Base-by-base conservation (phyloP, 345 rosid genomes). In the Cardamine resedifolia region DNA sequence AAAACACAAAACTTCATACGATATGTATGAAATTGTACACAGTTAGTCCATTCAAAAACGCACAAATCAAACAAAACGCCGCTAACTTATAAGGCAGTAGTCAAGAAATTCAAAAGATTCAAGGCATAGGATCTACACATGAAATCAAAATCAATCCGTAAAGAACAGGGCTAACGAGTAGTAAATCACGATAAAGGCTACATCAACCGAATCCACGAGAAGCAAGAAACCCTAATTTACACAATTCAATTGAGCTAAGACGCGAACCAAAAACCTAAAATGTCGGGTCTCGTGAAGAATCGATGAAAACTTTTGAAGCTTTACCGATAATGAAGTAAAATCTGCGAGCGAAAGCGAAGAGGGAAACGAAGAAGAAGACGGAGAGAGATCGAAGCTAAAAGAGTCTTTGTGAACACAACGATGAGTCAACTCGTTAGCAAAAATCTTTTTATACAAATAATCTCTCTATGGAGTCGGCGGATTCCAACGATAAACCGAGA, bases 281-380 rank as follows among this genome's bases (percentile, higher is more conserved):
- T 19, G 33, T 19, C 10, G 24, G 16, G 30, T 4, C 8, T 52
- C 63, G 26, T 39, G 19, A 38, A 26, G 24, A 50, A 31, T 14
- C 26, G 26, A 70, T 36, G 23, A 38, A 12, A 49, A 60, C 20
- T 4, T 10, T n/a, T 1, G 62, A 64, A 18, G 47, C 16, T 41
- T 45, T 44, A 55, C 70, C 30, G 49, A 23, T 16, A 18, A 56
- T 12, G 49, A 56, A 64, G 49, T 33, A 52, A 11, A 16, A 44
- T 5, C 7, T 15, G 16, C 6, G 24, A 58, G 33, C 10, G 53
- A 30, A 56, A 15, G 36, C 36, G 23, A 39, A 12, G 41, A 49
- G 28, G 8, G 24, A 19, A n/a, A 71, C 23, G 68, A 33, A 34
- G 74, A 70, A 70, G 66, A 59, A 15, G 59, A 49, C 41, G 41